Percentiles rank a stretch among this genome's conserved stretches.
These are phyloP conservation scores for Jimgerdemannia flammicorona DNA, from an alignment of 192 early-diverging fungal species.

Conservation along the genomic window DNA sequence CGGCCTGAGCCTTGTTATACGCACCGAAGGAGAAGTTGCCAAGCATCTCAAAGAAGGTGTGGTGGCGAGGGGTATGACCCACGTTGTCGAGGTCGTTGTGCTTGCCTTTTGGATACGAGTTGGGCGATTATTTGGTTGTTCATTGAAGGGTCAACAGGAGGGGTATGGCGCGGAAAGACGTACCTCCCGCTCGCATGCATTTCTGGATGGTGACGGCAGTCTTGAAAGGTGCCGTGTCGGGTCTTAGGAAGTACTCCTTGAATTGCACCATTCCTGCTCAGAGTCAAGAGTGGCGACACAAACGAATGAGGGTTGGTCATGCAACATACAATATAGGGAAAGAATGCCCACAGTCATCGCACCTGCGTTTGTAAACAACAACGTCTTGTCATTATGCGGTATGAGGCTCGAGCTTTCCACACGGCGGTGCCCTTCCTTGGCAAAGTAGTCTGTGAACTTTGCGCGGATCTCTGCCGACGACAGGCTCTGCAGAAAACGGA, in stretches of 20 bases:
- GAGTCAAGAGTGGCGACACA: not conserved
- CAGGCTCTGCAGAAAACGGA: constrained; percentile 8
- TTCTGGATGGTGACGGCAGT: constrained; percentile 47
- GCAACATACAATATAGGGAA: not conserved
- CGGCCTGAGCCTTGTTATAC: constrained; percentile 47
- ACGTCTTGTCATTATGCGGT: constrained; percentile 53
- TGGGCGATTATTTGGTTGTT: not conserved
- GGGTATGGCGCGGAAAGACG: not conserved
- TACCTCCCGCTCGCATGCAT: constrained; percentile 55
- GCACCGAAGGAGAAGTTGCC: constrained; percentile 64
- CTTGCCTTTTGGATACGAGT: constrained; percentile 29
- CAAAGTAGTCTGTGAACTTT: constrained; percentile 46
- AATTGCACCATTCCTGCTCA: constrained; percentile 54
- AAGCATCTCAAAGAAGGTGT: constrained; percentile 68
- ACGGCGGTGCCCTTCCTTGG: constrained; percentile 26
- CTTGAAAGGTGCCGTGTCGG: constrained; percentile 38
- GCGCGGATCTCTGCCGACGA: constrained; percentile 39
- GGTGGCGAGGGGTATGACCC: constrained; percentile 59
- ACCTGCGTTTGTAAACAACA: constrained; percentile 61
- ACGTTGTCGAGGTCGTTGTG: constrained; percentile 65
- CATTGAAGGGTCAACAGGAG: too few species aligned
- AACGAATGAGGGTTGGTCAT: not conserved
- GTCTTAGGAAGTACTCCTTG: constrained; percentile 51
- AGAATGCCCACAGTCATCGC: not conserved
- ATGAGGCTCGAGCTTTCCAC: constrained; percentile 45